phyloP scores from a whole-genome alignment of 2,329 filamentous ascomycete species.

The Epichloe aotearoae region DNA sequence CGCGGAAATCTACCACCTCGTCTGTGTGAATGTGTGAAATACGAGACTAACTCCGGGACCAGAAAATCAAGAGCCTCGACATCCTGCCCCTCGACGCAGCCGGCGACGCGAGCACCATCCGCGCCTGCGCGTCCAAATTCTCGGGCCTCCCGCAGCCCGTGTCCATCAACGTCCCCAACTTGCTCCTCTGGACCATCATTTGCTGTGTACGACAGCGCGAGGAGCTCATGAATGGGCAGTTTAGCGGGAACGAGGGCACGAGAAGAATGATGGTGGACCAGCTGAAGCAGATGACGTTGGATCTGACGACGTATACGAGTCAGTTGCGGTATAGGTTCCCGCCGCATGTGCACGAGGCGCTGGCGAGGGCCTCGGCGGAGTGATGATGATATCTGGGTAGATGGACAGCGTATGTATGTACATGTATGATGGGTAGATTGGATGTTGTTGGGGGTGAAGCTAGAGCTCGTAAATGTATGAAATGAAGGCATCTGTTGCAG shows the following conservation, averaged over 20 bases:
- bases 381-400: conserved; percentile 13
- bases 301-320: conserved; percentile 87
- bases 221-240: conserved; percentile 55
- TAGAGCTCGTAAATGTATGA: too few species aligned
- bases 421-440: too few species aligned
- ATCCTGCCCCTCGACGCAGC: conserved; percentile 67
- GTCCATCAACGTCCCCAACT: conserved; percentile 75
- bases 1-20: background rate
- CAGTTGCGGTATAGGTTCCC: conserved; percentile 85
- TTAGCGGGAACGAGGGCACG: conserved; percentile 58
- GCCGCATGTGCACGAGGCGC: conserved; percentile 72
- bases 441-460: too few species aligned
- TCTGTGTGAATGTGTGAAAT: background rate
- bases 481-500: too few species aligned
- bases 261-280: conserved; percentile 52
- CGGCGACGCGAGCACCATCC: conserved; percentile 67
- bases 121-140: conserved; percentile 69
- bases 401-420: too few species aligned
- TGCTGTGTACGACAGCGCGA: conserved; percentile 72
- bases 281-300: conserved; percentile 68
- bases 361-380: conserved; percentile 70
- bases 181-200: conserved; percentile 86
- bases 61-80: conserved; percentile 61
- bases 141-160: conserved; percentile 65
- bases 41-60: conserved; percentile 2